Percentiles rank a stretch among this genome's conserved stretches.
These are phyloP conservation scores for Didymella arachidicola DNA, from an alignment of 2,329 filamentous ascomycete genomes.

Conservation along the genomic window DNA sequence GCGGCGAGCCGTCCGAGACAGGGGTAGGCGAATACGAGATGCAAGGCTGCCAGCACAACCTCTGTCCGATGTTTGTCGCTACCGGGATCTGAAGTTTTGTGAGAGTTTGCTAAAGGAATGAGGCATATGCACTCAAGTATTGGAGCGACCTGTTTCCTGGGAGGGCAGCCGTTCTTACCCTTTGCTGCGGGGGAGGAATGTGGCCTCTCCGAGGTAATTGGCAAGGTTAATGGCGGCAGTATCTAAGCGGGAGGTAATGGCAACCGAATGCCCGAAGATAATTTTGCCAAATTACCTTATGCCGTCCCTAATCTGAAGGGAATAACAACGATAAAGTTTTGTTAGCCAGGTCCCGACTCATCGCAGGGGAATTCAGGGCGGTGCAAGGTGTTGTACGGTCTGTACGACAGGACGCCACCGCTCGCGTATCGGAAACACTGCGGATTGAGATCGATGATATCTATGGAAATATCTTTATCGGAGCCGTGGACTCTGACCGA, in stretches of 20 bases:
- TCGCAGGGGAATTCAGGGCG: background rate
- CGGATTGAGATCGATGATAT: background rate
- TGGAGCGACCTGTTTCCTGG: slow-evolving; percentile 10
- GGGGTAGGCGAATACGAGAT: slow-evolving; percentile 19
- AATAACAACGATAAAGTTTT: background rate
- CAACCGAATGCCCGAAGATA: slow-evolving; percentile 1
- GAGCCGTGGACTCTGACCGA: background rate
- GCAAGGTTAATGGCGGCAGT: background rate
- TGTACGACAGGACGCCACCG: background rate
- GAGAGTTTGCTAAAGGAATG: slow-evolving; percentile 10
- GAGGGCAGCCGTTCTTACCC: slow-evolving; percentile 1
- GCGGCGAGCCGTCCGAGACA: slow-evolving; percentile 15
- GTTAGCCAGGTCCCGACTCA: background rate
- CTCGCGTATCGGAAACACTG: background rate
- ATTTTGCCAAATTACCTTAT: background rate
- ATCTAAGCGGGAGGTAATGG: background rate
- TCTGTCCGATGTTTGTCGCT: slow-evolving; percentile 17
- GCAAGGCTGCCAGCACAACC: slow-evolving; percentile 18
- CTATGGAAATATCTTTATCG: background rate
- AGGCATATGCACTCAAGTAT: slow-evolving; percentile 22
- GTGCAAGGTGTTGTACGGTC: background rate
- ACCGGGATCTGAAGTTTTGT: slow-evolving; percentile 16
- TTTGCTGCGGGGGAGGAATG: slow-evolving; percentile 5
- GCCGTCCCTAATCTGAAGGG: background rate
- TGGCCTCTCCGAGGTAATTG: slow-evolving; percentile 7